Evolutionary conservation across 2,329 filamentous ascomycete species (phyloP), one percentile per base, ranked within the genome.

Genomic region (Fusarium abutilonis): DNA sequence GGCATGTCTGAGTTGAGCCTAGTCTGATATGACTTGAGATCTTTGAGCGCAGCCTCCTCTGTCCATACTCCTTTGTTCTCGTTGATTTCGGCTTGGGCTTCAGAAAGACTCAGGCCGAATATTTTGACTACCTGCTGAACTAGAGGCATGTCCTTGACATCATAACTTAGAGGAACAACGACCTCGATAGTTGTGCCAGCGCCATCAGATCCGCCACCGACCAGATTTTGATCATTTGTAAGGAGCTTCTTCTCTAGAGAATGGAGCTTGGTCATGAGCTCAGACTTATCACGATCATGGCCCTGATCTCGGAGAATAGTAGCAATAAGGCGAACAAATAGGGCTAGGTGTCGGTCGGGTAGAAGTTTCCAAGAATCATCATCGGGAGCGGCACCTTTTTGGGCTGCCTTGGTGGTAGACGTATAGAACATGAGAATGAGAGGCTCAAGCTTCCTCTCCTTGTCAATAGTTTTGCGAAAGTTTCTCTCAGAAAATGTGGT

Each of bases 371-470:
- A 97, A 49, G 86, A 86, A 74, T 96, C 92, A 75, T 98, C 94
- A 42, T 90, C 90, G 0, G 87, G 83, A 1, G 85, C 89, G 85
- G 74, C 92, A 68, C 69, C 91, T 75, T 90, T 88, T 70, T 97
- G 84, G 60, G 96, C 78, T 29, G 78, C 93, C 75, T 96, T 96
- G 41, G 92, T 96, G 7, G 95, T 93, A 63, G 92, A 90, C 2
- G 93, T 96, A 78, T 96, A 98, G 81, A 99, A 98, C 64, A 98
- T 97, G 67, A 99, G 83, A 47, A 99, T 87, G 47, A 98, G 80
- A 63, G 96, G 93, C 76, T 99, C 95, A 19, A 96, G 89, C 72
- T 94, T 89, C 62, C 94, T 86, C 75, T 97, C 94, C 78, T 96
- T 96, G 73, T 97, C 93, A 81, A 97, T 92, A 56, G 88, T 89